Base-by-base conservation (phyloP, 805 yeast genomes). In the Suhomyces pyralidae region DNA sequence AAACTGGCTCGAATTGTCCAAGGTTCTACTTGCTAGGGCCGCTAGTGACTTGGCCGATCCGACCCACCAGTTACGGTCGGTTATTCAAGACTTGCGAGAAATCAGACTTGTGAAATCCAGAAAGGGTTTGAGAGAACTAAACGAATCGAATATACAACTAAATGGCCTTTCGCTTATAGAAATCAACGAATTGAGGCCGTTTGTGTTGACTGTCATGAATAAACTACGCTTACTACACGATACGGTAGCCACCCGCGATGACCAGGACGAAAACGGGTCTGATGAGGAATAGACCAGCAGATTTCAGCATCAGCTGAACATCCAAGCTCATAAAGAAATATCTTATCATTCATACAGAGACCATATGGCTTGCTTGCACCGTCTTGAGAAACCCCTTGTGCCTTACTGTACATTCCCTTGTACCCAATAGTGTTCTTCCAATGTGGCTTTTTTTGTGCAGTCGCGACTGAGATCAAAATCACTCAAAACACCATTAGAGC, bases 1-100 rank as follows among this genome's bases (percentile, higher is more conserved):
- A 84, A 82, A 86, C 64, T 94, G 99, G 99, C 73, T 91, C 20
- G 96, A 93, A 48, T 64, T 87, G 1, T 81, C 93, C 3, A 88
- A 86, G 58, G 77, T 86, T 10, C 70, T 93, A 46, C 75, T 93
- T 5, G 76, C 80, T 12, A 76, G 76, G 43, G 96, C 97, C 1
- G 60, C 86, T 0, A 96, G 92, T 59, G 98, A 94, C 66, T 73
- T 91, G 50, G 71, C 76, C 12, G 93, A 87, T 55, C 85, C 90
- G 0, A 79, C 88, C 0, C 88, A 88, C 61, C 85, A 80, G 52
- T 68, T 93, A 24, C 73, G 94, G 47, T 80, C 88, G 2, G 66
- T 84, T 14, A 72, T 93, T 3, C 96, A 91, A 61, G 97, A 93
- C 61, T 73, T 94, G 50, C 77, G 94, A 40, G 98, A 94, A 69